Evolutionary conservation across 108 stramenopile species (phyloP).

Genomic region (Craspedostauros australis): DNA sequence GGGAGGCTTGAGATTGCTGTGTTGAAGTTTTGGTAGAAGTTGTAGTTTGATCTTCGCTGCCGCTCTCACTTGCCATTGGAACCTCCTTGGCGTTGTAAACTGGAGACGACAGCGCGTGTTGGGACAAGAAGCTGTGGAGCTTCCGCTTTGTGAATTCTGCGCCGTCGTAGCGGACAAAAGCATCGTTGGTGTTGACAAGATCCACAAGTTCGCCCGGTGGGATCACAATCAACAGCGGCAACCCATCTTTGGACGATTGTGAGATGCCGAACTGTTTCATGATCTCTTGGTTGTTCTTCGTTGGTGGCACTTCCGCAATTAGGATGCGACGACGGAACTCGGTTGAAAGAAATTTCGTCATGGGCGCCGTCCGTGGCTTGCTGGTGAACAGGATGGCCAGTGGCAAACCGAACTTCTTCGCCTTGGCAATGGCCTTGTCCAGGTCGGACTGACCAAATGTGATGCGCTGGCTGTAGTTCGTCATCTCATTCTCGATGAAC

Average conservation of each 20-base stretch:
- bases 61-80: too few relatives aligned
- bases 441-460: constrained; percentile 32
- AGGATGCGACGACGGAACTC: constrained; percentile 57
- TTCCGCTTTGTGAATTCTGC: constrained; percentile 44
- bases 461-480: constrained; percentile 42
- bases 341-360: constrained; percentile 49
- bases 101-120: constrained; percentile 37
- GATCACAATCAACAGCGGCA: constrained; percentile 36
- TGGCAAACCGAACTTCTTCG: constrained; percentile 41
- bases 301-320: constrained; percentile 39
- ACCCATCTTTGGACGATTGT: neutral
- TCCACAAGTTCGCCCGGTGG: constrained; percentile 5
- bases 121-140: constrained; percentile 42
- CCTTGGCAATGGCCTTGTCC: constrained; percentile 34
- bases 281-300: constrained; percentile 44
- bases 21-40: too few relatives aligned
- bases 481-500: constrained; percentile 51
- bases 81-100: constrained; percentile 14
- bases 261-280: constrained; percentile 28
- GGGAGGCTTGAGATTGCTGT: too few relatives aligned
- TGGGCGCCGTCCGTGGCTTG: constrained; percentile 30
- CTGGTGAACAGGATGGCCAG: constrained; percentile 48
- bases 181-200: neutral
- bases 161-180: constrained; percentile 16
- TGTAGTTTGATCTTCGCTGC: too few relatives aligned